Base-by-base conservation (phyloP, 2,329 filamentous ascomycete species). In the Ceratocystis huliohia region DNA sequence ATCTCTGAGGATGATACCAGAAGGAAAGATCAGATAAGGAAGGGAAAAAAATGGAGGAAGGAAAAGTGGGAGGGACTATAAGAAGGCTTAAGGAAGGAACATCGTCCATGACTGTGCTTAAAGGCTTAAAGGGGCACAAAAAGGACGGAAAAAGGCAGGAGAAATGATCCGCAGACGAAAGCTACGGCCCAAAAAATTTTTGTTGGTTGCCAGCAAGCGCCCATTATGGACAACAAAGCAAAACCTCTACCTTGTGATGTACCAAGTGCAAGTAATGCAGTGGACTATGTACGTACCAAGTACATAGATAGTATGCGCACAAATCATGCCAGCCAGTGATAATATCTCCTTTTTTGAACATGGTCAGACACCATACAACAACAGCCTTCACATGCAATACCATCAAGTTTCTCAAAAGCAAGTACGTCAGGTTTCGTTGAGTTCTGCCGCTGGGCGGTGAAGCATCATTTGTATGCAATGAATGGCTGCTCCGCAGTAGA, bases 381-480 rank as follows among this genome's bases (percentile, higher is more conserved):
- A 37, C 15, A 33, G 28, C 15, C 8, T 33, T 59, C 56, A 59
- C 30, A 33, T 59, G 15, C 56, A n/a, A 37, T 30, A 15, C 2
- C 13, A 17, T 30, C 5, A 33, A 59, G 37, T 41, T 20, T 37
- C 15, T 33, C 3, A 15, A 13, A n/a, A 20, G 56, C 56, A 15
- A 5, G 37, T 15, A 41, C 37, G 37, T 41, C 28, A 10, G 13
- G 30, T 48, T 50, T 65, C 64, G 66, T 67, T 67, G 66, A 67
- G 57, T 67, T 67, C 63, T 67, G 66, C 66, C 66, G 28, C 28
- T 15, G n/a, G 63, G 66, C 63, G 66, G 66, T 67, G 66, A 65
- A 57, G 45, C 25, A n/a, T 22, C 10, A 8, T 53, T 10, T 10
- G 48, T 20, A 53, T 25, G 48, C 13, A 20, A 5, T 53, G 48